Evolutionary conservation across 192 early-diverging fungal species (phyloP), one percentile per base, ranked within the genome.

Genomic region (Backusella australiensis): DNA sequence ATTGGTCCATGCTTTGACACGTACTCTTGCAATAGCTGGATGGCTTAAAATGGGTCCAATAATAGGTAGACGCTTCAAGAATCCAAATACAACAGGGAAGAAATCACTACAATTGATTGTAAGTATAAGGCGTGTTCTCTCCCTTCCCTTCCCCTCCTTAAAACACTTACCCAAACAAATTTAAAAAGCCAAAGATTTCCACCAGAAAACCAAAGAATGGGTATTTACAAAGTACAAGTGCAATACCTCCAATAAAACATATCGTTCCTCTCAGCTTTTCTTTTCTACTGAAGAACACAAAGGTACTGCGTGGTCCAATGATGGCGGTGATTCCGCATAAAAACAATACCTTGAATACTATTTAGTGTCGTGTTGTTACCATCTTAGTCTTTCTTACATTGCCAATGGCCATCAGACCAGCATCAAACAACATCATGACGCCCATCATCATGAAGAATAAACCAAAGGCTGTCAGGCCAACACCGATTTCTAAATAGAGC

Each of bases 101-200:
- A 99, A 99, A 87, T 99, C 97, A 63, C 97, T 96, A 26, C 15
- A 6, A 1, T 29, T 29, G 29, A 1, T 29, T 29, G 29, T 29
- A 29, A 29, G 29, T 29, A 29, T 29, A 29, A 1, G 1, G 29
- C 29, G 29, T 29, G 29, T 29, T 29, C 29, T 29, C 29, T 29
- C 29, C 29, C 29, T 29, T 29, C 23, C 17, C 8, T 15, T 11
- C 71, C 2, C 34, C 29, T 17, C 36, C 29, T 49, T 29, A 72
- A 32, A 32, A 72, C 12, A 29, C 81, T 15, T 89, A 96, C 94
- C 95, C 97, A 91, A 99, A 99, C 63, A 99, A 83, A 80, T 99
- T 99, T 71, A 99, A 88, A 80, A 99, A 98, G 8, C 97, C 97
- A 89, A 98, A 94, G 19, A 90, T 80, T 78, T 99, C 97, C 56